A percentile compares a stretch with the other conserved stretches of the same genome.
Conservation (phyloP, 2,329 filamentous ascomycete species). For the Arachnomyces sp. region DNA sequence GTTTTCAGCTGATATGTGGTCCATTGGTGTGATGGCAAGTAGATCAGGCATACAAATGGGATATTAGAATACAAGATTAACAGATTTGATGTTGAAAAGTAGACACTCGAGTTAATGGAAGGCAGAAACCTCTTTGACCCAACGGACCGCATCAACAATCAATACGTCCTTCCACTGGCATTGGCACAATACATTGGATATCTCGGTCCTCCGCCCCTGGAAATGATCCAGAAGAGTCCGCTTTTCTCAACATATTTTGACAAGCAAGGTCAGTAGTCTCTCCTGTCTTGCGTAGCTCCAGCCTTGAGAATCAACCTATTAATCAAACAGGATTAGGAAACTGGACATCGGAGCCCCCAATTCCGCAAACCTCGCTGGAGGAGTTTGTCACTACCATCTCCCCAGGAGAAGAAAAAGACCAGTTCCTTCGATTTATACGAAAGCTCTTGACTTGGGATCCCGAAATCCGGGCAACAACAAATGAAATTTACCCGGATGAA, state of each 20-base stretch:
- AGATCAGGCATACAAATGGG: not conserved
- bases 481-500: conserved; percentile 13
- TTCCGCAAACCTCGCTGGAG: conserved; percentile 13
- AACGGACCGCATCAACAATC: conserved; percentile 10
- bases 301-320: not conserved
- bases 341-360: conserved; percentile 13
- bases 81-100: not conserved
- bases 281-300: not conserved
- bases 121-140: conserved; percentile 15
- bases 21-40: conserved; percentile 17
- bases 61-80: not conserved
- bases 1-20: conserved; percentile 16
- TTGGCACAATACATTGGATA: conserved; percentile 16
- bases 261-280: conserved; percentile 10
- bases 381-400: conserved; percentile 14
- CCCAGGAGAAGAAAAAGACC: conserved; percentile 16
- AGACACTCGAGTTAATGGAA: conserved; percentile 16
- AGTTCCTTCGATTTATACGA: conserved; percentile 17
- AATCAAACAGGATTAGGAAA: conserved; percentile 10
- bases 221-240: conserved; percentile 11
- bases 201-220: conserved; percentile 13
- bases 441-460: conserved; percentile 19
- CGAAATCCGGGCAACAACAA: conserved; percentile 10
- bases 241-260: conserved; percentile 9
- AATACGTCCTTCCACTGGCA: conserved; percentile 15